Percentiles rank a stretch among this genome's conserved stretches.
Conservation (phyloP, 148 eudicot genomes). For the Amaranthus hypochondriacus region DNA sequence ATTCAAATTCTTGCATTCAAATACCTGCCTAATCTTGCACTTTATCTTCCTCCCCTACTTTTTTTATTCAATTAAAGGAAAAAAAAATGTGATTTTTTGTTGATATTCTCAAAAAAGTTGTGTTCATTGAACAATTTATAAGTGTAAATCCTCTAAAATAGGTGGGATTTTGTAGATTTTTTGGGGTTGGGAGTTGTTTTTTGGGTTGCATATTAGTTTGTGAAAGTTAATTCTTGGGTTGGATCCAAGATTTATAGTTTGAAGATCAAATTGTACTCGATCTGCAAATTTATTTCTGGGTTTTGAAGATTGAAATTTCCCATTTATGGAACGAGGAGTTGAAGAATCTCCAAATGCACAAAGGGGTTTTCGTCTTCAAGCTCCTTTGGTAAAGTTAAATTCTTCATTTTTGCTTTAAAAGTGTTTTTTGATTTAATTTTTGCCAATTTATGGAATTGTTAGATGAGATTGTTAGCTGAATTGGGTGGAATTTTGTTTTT, state of each 20-base stretch:
- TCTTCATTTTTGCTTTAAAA: slow-evolving; percentile 9
- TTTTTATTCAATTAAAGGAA: neutral
- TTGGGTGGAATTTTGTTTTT: neutral
- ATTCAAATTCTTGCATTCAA: neutral
- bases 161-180: neutral
- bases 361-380: slow-evolving; percentile 70
- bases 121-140: neutral
- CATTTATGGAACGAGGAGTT: slow-evolving; percentile 40
- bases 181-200: neutral
- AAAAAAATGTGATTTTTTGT: slow-evolving; percentile 8
- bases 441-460: slow-evolving; percentile 15
- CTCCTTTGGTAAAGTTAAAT: slow-evolving; percentile 59
- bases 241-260: slow-evolving; percentile 20
- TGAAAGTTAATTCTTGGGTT: slow-evolving; percentile 1
- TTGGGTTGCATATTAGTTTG: neutral
- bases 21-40: neutral
- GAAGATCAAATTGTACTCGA: slow-evolving; percentile 9
- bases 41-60: neutral
- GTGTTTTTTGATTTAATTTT: slow-evolving; percentile 4
- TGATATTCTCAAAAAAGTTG: neutral
- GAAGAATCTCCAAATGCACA: slow-evolving; percentile 50
- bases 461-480: slow-evolving; percentile 19
- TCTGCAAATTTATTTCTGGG: slow-evolving; percentile 13
- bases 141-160: neutral
- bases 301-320: slow-evolving; percentile 1